Conservation (phyloP, 2,329 filamentous ascomycete genomes). For the Claviceps fusiformis region DNA sequence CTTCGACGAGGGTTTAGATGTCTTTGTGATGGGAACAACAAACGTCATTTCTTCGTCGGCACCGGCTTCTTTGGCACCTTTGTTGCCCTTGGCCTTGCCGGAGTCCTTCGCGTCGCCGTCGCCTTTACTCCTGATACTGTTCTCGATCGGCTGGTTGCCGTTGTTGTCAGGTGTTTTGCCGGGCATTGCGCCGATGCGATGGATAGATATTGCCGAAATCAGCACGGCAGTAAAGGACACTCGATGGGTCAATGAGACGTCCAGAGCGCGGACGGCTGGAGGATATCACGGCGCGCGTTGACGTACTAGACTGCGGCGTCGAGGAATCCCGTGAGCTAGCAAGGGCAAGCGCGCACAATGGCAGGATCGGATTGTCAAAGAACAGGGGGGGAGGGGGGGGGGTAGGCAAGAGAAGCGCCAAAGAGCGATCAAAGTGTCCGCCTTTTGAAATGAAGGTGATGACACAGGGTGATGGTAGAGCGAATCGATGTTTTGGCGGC, state of each 20-base stretch:
- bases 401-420: constrained; percentile 3
- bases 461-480: neutral
- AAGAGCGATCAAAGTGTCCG: neutral
- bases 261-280: neutral
- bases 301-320: constrained; percentile 4
- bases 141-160: constrained; percentile 56
- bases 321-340: neutral
- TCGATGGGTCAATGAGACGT: neutral
- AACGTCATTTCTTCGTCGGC: constrained; percentile 71
- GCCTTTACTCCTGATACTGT: constrained; percentile 46
- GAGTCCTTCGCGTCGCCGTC: constrained; percentile 62
- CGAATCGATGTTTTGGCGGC: constrained; percentile 4
- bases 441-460: neutral
- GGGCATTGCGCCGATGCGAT: constrained; percentile 38
- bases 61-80: constrained; percentile 38
- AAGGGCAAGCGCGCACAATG: constrained; percentile 4
- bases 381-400: neutral
- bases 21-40: constrained; percentile 62
- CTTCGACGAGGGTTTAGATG: constrained; percentile 42
- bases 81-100: constrained; percentile 53
- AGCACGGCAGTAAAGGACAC: neutral
- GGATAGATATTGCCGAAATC: neutral
- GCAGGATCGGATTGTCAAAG: neutral
- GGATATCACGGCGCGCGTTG: constrained; percentile 1
- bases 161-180: constrained; percentile 61